Evolutionary conservation across 139 green algal species (phyloP), one percentile per base, ranked within the genome.

Genomic region (Asterochloris sp.): DNA sequence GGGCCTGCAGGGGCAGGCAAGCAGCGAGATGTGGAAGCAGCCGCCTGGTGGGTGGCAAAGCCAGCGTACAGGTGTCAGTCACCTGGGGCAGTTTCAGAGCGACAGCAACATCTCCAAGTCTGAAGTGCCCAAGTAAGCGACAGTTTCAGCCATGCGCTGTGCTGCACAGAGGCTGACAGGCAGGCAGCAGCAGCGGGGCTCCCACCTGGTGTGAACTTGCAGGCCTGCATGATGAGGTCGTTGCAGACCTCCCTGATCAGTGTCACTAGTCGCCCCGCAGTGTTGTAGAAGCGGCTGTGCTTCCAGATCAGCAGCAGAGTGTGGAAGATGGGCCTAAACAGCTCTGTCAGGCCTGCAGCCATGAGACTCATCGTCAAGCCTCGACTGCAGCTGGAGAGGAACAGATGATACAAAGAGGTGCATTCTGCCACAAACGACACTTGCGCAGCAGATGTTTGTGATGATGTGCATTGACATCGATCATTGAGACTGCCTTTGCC

Each of bases 301-400:
- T 95, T 96, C 95, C 95, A 98, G 67, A 98, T 95, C 29, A 98
- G 91, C 88, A 98, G 89, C 67, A 98, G 83, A 23, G 83, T 92
- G 90, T 98, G 95, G 81, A 98, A 91, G 77, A 97, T 88, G 15
- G 95, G 95, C 84, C 93, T 94, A 88, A 97, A 98, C 60, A 96
- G 84, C 77, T 91, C 89, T 60, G 88, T 74, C 74, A 92, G 76
- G 71, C 73, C 80, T 73, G 38, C 38, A 54, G 38, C 38, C 38
- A 54, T 10, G 6, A 54, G 38, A n/a, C n/a, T 71, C 38, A 6
- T 54, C 38, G 2, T 54, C 38, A 54, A 54, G 38, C 38, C 6
- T 54, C 6, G 6, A 6, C 38, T 54, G 38, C 38, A 54, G 38
- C 38, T 54, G 4, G 38, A 6, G 2, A 54, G 6, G 38, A 54